A percentile compares a stretch with the other conserved stretches of the same genome.
phyloP scores from a whole-genome alignment of 1,139 yeast species.

The Geotrichum aggregatum region DNA sequence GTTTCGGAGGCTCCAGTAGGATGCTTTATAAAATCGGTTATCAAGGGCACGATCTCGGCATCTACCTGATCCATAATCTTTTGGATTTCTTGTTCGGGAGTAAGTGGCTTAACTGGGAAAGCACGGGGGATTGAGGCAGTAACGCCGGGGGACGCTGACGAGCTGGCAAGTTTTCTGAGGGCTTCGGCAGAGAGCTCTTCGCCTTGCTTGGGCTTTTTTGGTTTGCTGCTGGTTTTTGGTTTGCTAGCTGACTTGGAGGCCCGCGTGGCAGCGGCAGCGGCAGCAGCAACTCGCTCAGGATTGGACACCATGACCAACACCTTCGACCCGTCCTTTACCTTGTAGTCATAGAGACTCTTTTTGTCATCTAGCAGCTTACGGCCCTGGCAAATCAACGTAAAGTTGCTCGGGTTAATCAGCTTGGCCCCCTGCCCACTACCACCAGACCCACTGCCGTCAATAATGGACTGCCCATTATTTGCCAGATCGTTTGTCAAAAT shows the following conservation, averaged over 20 bases:
- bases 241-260: neutral
- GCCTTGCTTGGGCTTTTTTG: too few species aligned
- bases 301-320: slow-evolving; percentile 31
- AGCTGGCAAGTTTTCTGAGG: too few species aligned
- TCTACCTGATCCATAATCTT: slow-evolving; percentile 31
- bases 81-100: slow-evolving; percentile 31
- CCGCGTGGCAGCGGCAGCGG: slow-evolving; percentile 17
- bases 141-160: neutral
- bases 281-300: slow-evolving; percentile 18
- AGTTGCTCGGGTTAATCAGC: slow-evolving; percentile 26
- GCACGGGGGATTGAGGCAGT: slow-evolving; percentile 8
- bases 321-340: slow-evolving; percentile 33
- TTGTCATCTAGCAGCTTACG: slow-evolving; percentile 35
- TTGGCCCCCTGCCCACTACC: neutral
- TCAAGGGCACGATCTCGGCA: slow-evolving; percentile 35
- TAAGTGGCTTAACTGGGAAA: slow-evolving; percentile 14
- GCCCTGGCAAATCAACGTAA: slow-evolving; percentile 36
- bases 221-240: neutral
- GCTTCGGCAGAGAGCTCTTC: too few species aligned
- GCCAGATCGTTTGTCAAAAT: slow-evolving; percentile 12
- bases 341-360: slow-evolving; percentile 33
- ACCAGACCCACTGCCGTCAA: neutral
- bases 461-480: slow-evolving; percentile 7
- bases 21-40: slow-evolving; percentile 30
- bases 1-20: slow-evolving; percentile 32